Percentiles rank a stretch among this genome's conserved stretches.
phyloP scores from a whole-genome alignment of 768 basidiomycete genomes.

The Boletus tylopilopsis region DNA sequence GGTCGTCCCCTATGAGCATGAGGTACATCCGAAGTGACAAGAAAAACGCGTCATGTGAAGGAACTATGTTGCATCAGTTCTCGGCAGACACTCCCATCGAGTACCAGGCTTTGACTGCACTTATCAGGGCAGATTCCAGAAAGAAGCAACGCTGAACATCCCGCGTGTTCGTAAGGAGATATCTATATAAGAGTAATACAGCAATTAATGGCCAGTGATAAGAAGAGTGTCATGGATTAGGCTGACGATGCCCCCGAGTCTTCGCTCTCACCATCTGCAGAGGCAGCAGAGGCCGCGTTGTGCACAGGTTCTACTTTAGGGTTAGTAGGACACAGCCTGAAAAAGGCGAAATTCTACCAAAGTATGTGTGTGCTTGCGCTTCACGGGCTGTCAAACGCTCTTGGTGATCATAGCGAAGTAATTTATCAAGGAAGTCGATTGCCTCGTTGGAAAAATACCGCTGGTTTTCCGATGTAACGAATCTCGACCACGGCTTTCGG shows the following conservation, averaged over 20 bases:
- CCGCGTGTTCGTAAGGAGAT: constrained; percentile 21
- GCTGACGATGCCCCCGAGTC: constrained; percentile 33
- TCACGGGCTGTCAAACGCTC: constrained; percentile 93
- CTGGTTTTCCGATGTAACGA: constrained; percentile 94
- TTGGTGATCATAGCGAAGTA: constrained; percentile 96
- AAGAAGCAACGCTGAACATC: constrained; percentile 19
- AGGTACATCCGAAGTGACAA: background rate
- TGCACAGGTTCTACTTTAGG: constrained; percentile 61
- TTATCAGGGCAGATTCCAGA: constrained; percentile 15
- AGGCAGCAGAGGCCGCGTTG: constrained; percentile 38
- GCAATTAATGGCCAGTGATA: constrained; percentile 24
- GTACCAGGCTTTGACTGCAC: constrained; percentile 18
- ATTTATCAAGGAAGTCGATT: constrained; percentile 92
- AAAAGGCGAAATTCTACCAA: constrained; percentile 48
- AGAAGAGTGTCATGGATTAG: constrained; percentile 25
- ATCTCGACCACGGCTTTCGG: constrained; percentile 92
- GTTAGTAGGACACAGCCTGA: constrained; percentile 15
- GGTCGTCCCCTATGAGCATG: constrained; percentile 8
- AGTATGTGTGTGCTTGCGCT: constrained; percentile 90
- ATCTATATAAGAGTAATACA: constrained; percentile 37
- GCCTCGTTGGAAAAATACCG: constrained; percentile 96
- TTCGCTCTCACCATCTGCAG: constrained; percentile 64
- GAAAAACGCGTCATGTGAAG: constrained; percentile 14
- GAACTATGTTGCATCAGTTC: background rate
- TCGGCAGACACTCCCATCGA: constrained; percentile 1